phyloP scores from a whole-genome alignment of 208 protist genomes.

The Willaertia magna region DNA sequence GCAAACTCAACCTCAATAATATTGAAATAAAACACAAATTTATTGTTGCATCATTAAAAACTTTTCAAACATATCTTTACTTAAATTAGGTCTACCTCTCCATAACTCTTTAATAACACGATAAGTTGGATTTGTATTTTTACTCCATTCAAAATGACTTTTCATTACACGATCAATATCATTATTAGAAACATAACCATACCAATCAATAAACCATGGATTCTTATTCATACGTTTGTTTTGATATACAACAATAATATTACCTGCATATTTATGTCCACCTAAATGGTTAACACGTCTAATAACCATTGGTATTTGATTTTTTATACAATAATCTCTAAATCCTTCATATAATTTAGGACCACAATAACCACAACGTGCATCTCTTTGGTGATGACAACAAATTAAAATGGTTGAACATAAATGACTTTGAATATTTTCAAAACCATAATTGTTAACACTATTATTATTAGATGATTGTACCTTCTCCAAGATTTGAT shows the following conservation, averaged over 20 bases:
- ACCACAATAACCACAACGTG: background rate
- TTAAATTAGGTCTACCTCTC: background rate
- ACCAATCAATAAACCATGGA: background rate
- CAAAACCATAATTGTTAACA: background rate
- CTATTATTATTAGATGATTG: background rate
- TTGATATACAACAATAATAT: background rate
- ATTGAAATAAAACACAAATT: too few relatives aligned
- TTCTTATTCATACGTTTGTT: background rate
- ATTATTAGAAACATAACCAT: background rate
- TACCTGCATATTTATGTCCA: background rate
- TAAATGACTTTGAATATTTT: background rate
- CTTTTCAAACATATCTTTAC: background rate
- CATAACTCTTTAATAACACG: background rate
- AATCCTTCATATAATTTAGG: background rate
- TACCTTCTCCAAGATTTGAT: background rate
- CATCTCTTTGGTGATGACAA: background rate
- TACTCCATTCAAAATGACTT: background rate
- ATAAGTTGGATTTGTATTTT: background rate
- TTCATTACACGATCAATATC: background rate
- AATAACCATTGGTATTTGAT: background rate
- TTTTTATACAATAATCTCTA: background rate
- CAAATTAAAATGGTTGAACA: background rate
- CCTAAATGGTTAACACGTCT: background rate
- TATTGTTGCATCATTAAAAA: background rate
- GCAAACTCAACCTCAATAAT: too few relatives aligned